These are phyloP conservation scores for Naganishia friedmannii DNA, from an alignment of 768 basidiomycete genomes.

Conservation along the genomic window DNA sequence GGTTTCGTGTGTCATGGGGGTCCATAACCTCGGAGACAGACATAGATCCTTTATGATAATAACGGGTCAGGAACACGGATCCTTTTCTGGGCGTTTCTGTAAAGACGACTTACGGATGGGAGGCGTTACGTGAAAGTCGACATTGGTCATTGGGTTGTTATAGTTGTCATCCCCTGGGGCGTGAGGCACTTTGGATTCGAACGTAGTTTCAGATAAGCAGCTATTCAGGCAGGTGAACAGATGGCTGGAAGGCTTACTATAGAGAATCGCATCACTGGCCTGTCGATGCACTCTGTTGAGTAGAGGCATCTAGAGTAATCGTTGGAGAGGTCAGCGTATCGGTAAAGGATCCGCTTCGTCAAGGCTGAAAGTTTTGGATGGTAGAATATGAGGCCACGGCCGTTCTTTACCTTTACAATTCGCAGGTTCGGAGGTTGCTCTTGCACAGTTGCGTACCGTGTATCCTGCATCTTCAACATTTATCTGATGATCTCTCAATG, in stretches of 20 bases:
- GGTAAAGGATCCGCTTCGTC: not conserved
- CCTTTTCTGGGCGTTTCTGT: not conserved
- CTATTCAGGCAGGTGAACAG: not conserved
- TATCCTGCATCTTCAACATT: too few relatives aligned
- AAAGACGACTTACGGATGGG: not conserved
- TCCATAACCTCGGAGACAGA: not conserved
- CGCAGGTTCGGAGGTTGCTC: too few relatives aligned
- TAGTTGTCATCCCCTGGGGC: conserved; percentile 5
- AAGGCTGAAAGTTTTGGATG: too few relatives aligned
- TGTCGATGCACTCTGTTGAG: not conserved
- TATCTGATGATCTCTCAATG: not conserved
- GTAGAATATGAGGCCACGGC: too few relatives aligned
- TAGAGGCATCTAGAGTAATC: not conserved
- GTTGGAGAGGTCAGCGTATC: not conserved
- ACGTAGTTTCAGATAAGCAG: not conserved
- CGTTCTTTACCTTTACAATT: too few relatives aligned
- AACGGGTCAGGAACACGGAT: not conserved
- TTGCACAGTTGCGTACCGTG: too few relatives aligned
- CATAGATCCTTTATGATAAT: not conserved
- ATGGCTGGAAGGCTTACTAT: not conserved
- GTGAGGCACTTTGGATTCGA: not conserved
- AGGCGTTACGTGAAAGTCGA: conserved; percentile 9
- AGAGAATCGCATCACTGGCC: not conserved
- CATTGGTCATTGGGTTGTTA: conserved; percentile 14
- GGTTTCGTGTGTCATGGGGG: not conserved